Evolutionary conservation across 202 grass and related monocot genomes (phyloP), one percentile per base, ranked within the genome.

Genomic region (Hordeum pubiflorum): DNA sequence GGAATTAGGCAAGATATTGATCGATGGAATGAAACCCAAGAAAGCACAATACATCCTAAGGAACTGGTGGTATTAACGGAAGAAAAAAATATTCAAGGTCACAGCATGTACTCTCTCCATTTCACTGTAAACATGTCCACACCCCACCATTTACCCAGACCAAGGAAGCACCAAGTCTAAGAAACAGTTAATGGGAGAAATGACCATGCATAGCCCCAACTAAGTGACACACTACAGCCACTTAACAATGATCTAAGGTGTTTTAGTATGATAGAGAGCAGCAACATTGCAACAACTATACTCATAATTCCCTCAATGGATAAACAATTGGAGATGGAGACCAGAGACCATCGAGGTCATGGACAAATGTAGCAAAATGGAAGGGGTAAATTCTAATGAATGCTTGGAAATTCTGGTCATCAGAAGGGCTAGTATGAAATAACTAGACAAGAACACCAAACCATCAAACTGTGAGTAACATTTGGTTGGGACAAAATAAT

Each of bases 1-100:
- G 59, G 24, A 88, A 24, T 75, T 46, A 78, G 69, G 76, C 60
- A 41, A 78, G 18, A 58, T 33, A 73, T 9, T 82, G 11, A 9
- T 33, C n/a, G 9, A 23, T 20, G 69, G 20, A 82, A 64, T 82
- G 31, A 20, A 74, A 31, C 31, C 22, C 12, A 59, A 60, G 52
- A 32, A 71, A 79, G 50, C 40, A 65, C 22, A 79, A 65, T 43
- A 32, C 24, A 69, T 81, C 52, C 65, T 26, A 72, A 73, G 58
- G 48, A 83, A 39, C 7, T 84, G 40, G 10, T 60, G 44, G 83
- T 10, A 75, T 67, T 80, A 59, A 59, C 9, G 60, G 23, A 37
- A 37, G 4, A 69, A 84, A 63, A 40, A 20, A 69, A 52, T 83
- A 20, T 79, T 48, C 54, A 69, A 59, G 38, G 29, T 37, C 38